These are phyloP conservation scores for Phyllosticta paracitricarpa DNA, from an alignment of 2,329 filamentous ascomycete genomes.

Conservation along the genomic window DNA sequence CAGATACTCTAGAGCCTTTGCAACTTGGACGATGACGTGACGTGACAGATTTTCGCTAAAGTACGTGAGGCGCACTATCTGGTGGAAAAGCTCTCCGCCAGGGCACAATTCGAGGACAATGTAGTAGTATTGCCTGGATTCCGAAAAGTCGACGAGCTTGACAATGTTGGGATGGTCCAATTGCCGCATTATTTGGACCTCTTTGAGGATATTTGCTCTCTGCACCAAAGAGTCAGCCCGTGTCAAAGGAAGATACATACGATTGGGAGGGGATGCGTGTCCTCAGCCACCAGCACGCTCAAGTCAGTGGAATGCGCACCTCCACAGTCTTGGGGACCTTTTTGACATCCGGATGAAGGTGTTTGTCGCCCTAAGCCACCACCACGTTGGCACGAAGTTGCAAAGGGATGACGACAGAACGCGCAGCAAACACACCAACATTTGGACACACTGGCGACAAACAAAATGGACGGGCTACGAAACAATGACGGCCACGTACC, in stretches of 20 bases:
- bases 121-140: conserved; percentile 93
- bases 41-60: conserved; percentile 93
- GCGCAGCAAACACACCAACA: conserved; percentile 11
- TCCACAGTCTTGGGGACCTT: conserved; percentile 82
- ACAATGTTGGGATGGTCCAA: conserved; percentile 94
- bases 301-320: conserved; percentile 52
- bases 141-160: conserved; percentile 85
- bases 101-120: conserved; percentile 92
- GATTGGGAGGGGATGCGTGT: conserved; percentile 10
- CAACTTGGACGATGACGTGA: conserved; percentile 91
- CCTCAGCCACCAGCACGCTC: conserved; percentile 16
- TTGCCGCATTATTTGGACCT: conserved; percentile 97
- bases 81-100: conserved; percentile 94
- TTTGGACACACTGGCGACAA: conserved; percentile 11
- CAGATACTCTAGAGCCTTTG: conserved; percentile 85
- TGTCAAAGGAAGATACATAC: conserved; percentile 13
- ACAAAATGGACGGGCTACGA: neutral
- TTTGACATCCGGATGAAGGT: conserved; percentile 94
- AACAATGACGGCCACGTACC: conserved; percentile 55
- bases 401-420: conserved; percentile 18
- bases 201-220: conserved; percentile 96
- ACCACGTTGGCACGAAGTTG: conserved; percentile 41
- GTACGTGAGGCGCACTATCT: conserved; percentile 95
- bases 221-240: conserved; percentile 41
- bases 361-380: conserved; percentile 67